phyloP scores from a whole-genome alignment of 106 monocot genomes.

The Platanthera zijinensis region DNA sequence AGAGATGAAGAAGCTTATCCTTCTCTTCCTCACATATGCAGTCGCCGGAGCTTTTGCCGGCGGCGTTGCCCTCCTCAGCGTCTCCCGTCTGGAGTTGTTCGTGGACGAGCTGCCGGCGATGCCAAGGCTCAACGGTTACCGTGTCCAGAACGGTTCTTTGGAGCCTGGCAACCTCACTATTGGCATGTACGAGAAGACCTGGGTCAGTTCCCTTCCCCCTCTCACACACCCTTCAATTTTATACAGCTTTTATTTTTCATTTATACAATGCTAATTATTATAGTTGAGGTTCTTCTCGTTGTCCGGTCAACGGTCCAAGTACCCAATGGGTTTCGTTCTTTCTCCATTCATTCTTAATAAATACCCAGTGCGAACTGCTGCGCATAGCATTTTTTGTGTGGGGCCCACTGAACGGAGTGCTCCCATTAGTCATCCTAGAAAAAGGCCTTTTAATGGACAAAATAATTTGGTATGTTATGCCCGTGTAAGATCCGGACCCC shows the following conservation, averaged over 20 bases:
- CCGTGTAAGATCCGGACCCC: no score
- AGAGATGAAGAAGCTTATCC: not conserved
- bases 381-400: no score
- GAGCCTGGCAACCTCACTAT: slow-evolving; percentile 53
- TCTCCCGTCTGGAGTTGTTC: slow-evolving; percentile 51
- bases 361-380: no score
- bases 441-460: no score
- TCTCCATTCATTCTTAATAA: no score
- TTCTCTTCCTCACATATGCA: not conserved
- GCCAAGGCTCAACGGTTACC: slow-evolving; percentile 42
- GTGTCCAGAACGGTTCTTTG: slow-evolving; percentile 9
- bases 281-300: no score
- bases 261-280: no score
- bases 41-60: not conserved
- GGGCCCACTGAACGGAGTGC: no score
- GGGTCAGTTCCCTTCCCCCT: slow-evolving; percentile 34
- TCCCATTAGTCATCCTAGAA: no score
- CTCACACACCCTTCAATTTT: not conserved
- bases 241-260: not conserved
- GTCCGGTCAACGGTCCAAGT: no score
- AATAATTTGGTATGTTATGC: no score
- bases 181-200: slow-evolving; percentile 71
- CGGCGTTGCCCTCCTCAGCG: slow-evolving; percentile 9
- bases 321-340: no score
- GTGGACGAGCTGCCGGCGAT: slow-evolving; percentile 65